phyloP scores from a whole-genome alignment of 2,329 filamentous ascomycete genomes.

The Mariannaea sp. region DNA sequence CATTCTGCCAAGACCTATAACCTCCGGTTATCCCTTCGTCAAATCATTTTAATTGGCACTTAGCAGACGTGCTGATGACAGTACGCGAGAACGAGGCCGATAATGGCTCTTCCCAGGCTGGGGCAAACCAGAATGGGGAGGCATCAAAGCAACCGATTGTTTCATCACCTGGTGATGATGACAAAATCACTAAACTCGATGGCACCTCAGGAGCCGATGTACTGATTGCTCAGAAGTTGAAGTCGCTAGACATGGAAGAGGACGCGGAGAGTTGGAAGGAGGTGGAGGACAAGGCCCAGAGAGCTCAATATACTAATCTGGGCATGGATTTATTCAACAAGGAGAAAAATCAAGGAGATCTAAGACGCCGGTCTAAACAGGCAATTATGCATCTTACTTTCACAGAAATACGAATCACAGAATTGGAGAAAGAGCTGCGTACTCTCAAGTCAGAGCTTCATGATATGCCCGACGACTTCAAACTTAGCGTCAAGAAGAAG shows the following conservation, averaged over 20 bases:
- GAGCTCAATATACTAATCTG: not conserved
- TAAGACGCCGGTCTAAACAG: constrained; percentile 7
- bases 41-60: too few relatives aligned
- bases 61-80: too few relatives aligned
- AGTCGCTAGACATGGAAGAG: not conserved
- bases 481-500: not conserved
- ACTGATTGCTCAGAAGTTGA: too few relatives aligned
- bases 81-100: too few relatives aligned
- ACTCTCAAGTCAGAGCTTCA: not conserved
- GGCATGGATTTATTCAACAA: not conserved
- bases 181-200: too few relatives aligned
- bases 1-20: too few relatives aligned
- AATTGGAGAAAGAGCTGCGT: constrained; percentile 6
- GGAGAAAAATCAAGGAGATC: not conserved
- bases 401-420: constrained; percentile 5
- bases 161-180: too few relatives aligned
- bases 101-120: too few relatives aligned
- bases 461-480: not conserved
- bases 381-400: constrained; percentile 3
- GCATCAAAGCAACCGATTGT: too few relatives aligned
- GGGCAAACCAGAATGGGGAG: too few relatives aligned
- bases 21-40: too few relatives aligned
- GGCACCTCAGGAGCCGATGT: too few relatives aligned
- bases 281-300: not conserved
- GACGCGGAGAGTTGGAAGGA: not conserved